Evolutionary conservation across 805 yeast species (phyloP).

Genomic region (Lipomyces starkeyi): DNA sequence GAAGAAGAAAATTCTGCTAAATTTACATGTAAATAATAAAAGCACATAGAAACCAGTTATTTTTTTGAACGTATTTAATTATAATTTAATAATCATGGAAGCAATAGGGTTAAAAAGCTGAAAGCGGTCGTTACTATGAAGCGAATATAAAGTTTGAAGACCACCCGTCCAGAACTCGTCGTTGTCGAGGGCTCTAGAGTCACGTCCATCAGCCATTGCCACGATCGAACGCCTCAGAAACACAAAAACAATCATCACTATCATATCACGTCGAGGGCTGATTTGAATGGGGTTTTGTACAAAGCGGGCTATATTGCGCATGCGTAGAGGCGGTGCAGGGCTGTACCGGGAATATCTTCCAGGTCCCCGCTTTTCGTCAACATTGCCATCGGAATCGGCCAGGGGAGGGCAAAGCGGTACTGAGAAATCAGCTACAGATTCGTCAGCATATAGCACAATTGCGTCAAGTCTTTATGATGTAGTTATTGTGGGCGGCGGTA

Average conservation of each 20-base stretch:
- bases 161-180: not conserved
- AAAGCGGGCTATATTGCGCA: not conserved
- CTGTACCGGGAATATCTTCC: not conserved
- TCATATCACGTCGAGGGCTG: not conserved
- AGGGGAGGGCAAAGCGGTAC: not conserved
- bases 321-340: not conserved
- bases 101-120: no score
- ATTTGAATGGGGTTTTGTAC: not conserved
- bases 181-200: not conserved
- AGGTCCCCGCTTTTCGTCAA: not conserved
- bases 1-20: no score
- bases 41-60: no score
- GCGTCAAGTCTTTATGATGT: conserved; percentile 57
- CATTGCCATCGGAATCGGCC: not conserved
- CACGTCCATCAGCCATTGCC: not conserved
- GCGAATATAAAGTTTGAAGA: no score
- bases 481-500: conserved; percentile 94
- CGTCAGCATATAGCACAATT: not conserved
- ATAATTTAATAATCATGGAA: no score
- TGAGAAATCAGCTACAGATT: not conserved
- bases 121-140: no score
- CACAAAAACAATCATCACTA: not conserved
- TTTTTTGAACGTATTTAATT: no score
- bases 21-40: no score
- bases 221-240: not conserved